Conservation (phyloP, 495 filamentous ascomycete species). For the Friedmanniomyces endolithicus region DNA sequence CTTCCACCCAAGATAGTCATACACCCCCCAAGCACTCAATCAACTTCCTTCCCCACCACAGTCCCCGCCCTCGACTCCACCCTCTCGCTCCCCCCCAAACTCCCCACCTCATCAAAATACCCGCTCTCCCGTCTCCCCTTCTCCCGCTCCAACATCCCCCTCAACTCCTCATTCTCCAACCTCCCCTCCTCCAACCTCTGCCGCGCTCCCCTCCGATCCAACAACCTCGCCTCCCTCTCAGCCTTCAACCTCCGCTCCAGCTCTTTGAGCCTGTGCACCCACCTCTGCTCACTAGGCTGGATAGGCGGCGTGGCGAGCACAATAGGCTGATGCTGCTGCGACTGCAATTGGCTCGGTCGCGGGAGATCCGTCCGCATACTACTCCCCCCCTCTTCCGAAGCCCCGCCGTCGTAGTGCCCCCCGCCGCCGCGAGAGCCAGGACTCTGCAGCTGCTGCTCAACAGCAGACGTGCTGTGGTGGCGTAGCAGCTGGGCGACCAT, state of each 20-base stretch:
- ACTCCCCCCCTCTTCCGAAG: no score
- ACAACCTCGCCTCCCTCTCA: slow-evolving; percentile 72
- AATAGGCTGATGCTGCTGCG: slow-evolving; percentile 14
- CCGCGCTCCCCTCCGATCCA: slow-evolving; percentile 72
- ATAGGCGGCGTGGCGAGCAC: slow-evolving; percentile 19
- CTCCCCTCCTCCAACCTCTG: slow-evolving; percentile 75
- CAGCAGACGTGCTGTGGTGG: slow-evolving; percentile 37
- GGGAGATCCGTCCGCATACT: slow-evolving; percentile 8
- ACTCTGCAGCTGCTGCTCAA: slow-evolving; percentile 27
- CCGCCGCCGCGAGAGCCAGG: no score
- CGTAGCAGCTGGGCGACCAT: slow-evolving; percentile 37
- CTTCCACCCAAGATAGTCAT: neutral
- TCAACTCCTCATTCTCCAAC: slow-evolving; percentile 62
- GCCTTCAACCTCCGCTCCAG: slow-evolving; percentile 79
- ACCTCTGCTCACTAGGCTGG: slow-evolving; percentile 50
- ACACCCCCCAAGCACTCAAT: neutral
- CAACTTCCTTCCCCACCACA: neutral
- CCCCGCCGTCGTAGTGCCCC: neutral
- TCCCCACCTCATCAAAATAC: slow-evolving; percentile 1
- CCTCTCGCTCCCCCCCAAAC: slow-evolving; percentile 4
- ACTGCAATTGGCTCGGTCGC: slow-evolving; percentile 14
- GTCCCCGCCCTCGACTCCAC: neutral
- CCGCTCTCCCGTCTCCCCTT: slow-evolving; percentile 35
- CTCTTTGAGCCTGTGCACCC: slow-evolving; percentile 73
- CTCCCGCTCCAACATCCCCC: slow-evolving; percentile 55